Evolutionary conservation across 805 yeast genomes (phyloP).

Genomic region (Sugiyamaella qingdaonensis): DNA sequence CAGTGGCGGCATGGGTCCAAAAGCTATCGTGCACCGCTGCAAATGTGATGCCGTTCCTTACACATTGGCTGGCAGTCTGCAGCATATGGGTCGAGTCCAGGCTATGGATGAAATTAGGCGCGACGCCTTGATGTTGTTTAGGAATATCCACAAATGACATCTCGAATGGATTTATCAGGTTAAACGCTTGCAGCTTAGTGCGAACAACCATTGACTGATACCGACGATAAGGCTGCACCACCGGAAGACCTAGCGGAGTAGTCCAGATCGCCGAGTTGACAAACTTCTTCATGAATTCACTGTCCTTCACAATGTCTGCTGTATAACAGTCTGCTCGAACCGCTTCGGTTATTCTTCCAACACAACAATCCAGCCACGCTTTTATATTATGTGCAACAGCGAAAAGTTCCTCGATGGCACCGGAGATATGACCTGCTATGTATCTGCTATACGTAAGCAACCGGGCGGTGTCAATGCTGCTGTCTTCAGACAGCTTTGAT

Average conservation of each 20-base stretch:
- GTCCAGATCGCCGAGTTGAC: constrained; percentile 94
- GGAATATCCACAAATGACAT: constrained; percentile 75
- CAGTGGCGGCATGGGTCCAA: constrained; percentile 93
- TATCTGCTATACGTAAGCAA: constrained; percentile 44
- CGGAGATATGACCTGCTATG: constrained; percentile 73
- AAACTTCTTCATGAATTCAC: constrained; percentile 36
- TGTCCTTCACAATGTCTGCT: constrained; percentile 1
- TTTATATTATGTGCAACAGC: constrained; percentile 89
- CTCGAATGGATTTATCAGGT: constrained; percentile 78
- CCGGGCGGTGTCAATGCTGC: not conserved
- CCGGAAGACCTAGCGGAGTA: constrained; percentile 89
- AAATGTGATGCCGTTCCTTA: constrained; percentile 54
- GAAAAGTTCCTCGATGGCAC: constrained; percentile 76
- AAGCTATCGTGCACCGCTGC: constrained; percentile 97
- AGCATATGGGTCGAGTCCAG: constrained; percentile 96
- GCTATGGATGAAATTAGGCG: constrained; percentile 93
- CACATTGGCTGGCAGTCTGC: constrained; percentile 73
- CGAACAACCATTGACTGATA: constrained; percentile 54
- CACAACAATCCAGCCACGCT: constrained; percentile 89
- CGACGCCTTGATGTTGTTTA: constrained; percentile 86
- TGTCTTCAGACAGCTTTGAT: constrained; percentile 52
- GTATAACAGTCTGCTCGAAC: constrained; percentile 58
- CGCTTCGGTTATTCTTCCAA: constrained; percentile 71
- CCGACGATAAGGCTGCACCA: constrained; percentile 87
- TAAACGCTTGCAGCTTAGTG: constrained; percentile 83